phyloP scores from a whole-genome alignment of 2,329 filamentous ascomycete genomes.

The Cordyceps cicadae region DNA sequence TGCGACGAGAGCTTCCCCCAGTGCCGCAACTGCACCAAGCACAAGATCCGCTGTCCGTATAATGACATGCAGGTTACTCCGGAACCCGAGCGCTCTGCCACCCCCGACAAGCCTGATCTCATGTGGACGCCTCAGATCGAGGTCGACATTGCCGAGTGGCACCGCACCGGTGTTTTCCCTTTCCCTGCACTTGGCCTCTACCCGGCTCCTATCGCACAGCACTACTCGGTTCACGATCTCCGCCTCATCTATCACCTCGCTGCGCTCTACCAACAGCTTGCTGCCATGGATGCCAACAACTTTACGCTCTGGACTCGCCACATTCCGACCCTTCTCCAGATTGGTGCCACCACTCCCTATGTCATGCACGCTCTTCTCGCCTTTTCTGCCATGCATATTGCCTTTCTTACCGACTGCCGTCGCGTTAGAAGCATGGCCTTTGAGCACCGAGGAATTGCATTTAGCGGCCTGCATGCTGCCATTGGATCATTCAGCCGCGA shows the following conservation, averaged over 20 bases:
- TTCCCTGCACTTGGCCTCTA: conserved; percentile 74
- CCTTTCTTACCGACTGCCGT: conserved; percentile 77
- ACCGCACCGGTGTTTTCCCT: conserved; percentile 73
- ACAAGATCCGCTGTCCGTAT: conserved; percentile 97
- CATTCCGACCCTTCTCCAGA: conserved; percentile 69
- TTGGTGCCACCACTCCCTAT: conserved; percentile 73
- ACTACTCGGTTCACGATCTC: conserved; percentile 69
- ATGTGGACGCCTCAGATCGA: conserved; percentile 85
- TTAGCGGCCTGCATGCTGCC: conserved; percentile 81
- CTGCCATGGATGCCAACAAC: conserved; percentile 65
- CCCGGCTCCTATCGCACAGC: conserved; percentile 63
- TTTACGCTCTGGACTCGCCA: conserved; percentile 90
- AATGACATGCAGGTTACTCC: conserved; percentile 68
- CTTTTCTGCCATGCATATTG: conserved; percentile 90
- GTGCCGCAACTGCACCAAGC: conserved; percentile 98
- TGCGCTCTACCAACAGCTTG: conserved; percentile 75
- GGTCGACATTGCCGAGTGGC: conserved; percentile 72
- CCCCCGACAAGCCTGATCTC: conserved; percentile 59
- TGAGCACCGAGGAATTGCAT: conserved; percentile 75
- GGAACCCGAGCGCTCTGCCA: conserved; percentile 53
- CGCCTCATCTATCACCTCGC: conserved; percentile 87
- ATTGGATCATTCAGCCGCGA: conserved; percentile 76
- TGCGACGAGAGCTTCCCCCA: conserved; percentile 98
- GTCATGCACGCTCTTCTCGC: conserved; percentile 91
- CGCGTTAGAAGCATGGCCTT: conserved; percentile 83